Evolutionary conservation across 2,329 filamentous ascomycete genomes (phyloP).

Genomic region (Epichloe uncinata): DNA sequence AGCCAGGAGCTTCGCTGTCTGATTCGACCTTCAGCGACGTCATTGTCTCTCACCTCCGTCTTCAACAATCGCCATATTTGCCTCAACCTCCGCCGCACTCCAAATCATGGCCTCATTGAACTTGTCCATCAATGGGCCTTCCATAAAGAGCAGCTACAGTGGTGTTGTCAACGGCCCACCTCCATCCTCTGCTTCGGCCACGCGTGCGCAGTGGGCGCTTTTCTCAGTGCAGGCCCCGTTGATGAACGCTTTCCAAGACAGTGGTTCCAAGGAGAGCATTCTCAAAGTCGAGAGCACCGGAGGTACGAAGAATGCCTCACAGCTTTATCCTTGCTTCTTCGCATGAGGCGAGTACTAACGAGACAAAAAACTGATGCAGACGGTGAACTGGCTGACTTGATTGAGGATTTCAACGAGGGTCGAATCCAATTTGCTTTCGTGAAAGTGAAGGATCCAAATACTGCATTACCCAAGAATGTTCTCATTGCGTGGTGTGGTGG

Average conservation of each 20-base stretch:
- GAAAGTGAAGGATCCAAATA: constrained; percentile 93
- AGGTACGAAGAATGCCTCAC: constrained; percentile 35
- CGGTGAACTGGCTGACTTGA: constrained; percentile 76
- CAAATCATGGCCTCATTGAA: constrained; percentile 64
- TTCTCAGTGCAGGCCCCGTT: constrained; percentile 89
- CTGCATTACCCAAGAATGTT: constrained; percentile 75
- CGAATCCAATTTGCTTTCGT: constrained; percentile 94
- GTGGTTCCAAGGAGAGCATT: constrained; percentile 77
- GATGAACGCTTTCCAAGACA: constrained; percentile 83
- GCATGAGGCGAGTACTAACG: constrained; percentile 9
- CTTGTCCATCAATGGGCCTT: constrained; percentile 64
- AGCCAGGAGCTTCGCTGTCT: background rate
- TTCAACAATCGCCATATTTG: background rate
- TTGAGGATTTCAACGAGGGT: constrained; percentile 95
- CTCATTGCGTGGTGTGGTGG: constrained; percentile 96
- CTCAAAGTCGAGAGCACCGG: constrained; percentile 89
- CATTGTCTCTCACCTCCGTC: background rate
- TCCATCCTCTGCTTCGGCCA: constrained; percentile 52
- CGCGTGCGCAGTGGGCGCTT: constrained; percentile 83
- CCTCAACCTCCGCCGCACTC: background rate
- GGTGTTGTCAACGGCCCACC: constrained; percentile 41
- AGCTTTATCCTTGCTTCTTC: background rate
- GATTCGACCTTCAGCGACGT: background rate
- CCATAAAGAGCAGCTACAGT: constrained; percentile 70
- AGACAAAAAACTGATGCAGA: constrained; percentile 38